A percentile compares a stretch with the other conserved stretches of the same genome.
phyloP scores from a whole-genome alignment of 352 stramenopile genomes.

The Globisporangium ultimum region DNA sequence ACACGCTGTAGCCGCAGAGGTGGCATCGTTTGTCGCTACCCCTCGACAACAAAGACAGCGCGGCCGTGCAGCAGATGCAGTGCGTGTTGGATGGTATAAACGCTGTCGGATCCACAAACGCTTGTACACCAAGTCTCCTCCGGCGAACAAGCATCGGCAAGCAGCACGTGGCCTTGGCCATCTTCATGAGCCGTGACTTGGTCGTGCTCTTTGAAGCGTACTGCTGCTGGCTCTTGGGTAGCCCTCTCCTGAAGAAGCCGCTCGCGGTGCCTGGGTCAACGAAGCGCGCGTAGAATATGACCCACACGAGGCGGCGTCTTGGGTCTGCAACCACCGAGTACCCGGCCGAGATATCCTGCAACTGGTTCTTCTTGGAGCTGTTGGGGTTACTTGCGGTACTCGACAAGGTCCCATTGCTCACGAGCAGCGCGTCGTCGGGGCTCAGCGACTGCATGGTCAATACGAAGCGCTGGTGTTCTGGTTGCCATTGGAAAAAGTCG shows the following conservation, averaged over 20 bases:
- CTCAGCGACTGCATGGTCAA: conserved; percentile 31
- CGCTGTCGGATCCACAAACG: conserved; percentile 24
- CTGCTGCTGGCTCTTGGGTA: not conserved
- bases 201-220: conserved; percentile 14
- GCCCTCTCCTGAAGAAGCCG: not conserved
- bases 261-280: not conserved
- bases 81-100: conserved; percentile 24
- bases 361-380: conserved; percentile 18
- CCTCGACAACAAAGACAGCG: conserved; percentile 15
- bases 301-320: conserved; percentile 15
- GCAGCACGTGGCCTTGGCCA: conserved; percentile 33
- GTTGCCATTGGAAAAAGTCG: conserved; percentile 16
- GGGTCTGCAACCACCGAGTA: conserved; percentile 20
- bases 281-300: conserved; percentile 35
- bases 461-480: conserved; percentile 20
- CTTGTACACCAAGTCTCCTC: conserved; percentile 26
- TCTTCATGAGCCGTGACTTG: conserved; percentile 27
- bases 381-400: conserved; percentile 17
- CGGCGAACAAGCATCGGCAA: conserved; percentile 29
- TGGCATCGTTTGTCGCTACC: conserved; percentile 45
- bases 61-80: conserved; percentile 27
- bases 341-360: conserved; percentile 17
- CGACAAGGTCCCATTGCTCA: conserved; percentile 4
- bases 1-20: conserved; percentile 60
- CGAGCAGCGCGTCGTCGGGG: conserved; percentile 16